phyloP scores from a whole-genome alignment of 345 rosid species.

The Clarkia xantiana region DNA sequence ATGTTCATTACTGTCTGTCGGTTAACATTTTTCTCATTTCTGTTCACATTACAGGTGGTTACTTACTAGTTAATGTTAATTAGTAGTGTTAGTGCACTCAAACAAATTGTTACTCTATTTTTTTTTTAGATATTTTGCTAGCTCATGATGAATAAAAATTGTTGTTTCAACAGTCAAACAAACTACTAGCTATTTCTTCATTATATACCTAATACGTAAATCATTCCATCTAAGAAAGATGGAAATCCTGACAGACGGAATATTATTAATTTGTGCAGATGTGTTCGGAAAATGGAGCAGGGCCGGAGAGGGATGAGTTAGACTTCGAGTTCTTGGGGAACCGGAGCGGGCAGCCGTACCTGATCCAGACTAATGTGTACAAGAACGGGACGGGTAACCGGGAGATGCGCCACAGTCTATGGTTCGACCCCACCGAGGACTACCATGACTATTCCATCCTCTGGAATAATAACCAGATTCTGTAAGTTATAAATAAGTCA shows the following conservation, averaged over 20 bases:
- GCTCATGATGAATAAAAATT: no score
- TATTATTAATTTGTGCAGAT: no score
- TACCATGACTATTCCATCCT: conserved; percentile 66
- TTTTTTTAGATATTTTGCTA: no score
- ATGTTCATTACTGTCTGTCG: conserved; percentile 6
- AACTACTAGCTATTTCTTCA: no score
- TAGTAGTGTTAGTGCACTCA: no score
- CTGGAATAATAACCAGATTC: conserved; percentile 65
- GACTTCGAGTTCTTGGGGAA: conserved; percentile 96
- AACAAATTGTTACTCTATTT: no score
- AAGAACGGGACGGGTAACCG: conserved; percentile 82
- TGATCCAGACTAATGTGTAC: conserved; percentile 81
- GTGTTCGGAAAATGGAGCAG: conserved; percentile 89
- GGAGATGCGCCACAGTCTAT: conserved; percentile 86
- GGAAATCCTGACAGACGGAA: no score
- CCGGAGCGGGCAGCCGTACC: conserved; percentile 71
- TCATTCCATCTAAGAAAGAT: no score
- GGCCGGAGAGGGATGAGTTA: conserved; percentile 86
- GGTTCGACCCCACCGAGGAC: conserved; percentile 93
- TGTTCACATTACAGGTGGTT: no score
- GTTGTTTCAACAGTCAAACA: no score
- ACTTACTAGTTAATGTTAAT: no score
- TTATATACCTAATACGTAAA: no score
- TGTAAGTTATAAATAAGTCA: conserved; percentile 58
- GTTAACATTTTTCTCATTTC: background rate